Evolutionary conservation across 495 filamentous ascomycete species (phyloP), one percentile per base, ranked within the genome.

Genomic region (Platismatia glauca): DNA sequence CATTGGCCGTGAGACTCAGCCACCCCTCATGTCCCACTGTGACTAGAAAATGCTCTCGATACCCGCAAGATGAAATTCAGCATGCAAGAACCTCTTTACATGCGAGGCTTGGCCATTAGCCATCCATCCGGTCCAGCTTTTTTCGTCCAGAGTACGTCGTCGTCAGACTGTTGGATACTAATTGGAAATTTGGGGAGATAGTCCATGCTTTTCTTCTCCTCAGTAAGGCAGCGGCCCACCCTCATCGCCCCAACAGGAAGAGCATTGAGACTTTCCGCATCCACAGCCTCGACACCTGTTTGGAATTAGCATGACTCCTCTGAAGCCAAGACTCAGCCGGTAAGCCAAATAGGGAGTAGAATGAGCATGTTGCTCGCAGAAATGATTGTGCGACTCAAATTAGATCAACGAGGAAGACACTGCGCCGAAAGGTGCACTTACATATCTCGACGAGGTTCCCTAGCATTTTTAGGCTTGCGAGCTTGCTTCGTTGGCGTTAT

Each of bases 251-350:
- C 43, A 60, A 53, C 34, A 52, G 18, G n/a, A 39, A n/a, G 44
- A 39, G 33, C 44, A 52, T 24, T 48, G n/a, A 22, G 29, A n/a
- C 3, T 60, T 53, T 15, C 44, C 58, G 29, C 58, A 52, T 18
- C 43, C 46, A 31, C 31, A 41, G 33, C 46, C 59, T 38, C 12
- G 33, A 31, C 58, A 60, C 41, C 41, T 43, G 41, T 43, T n/a
- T 43, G 7, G 41, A 20, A 7, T 43, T 7, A 43, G 41, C 41
- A 43, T 43, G 41, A 43, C 41, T 20, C 12, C 41, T 20, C n/a
- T 43, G 12, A 39, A 13, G 5, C 38, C 12, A 39, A 39, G 38
- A 39, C 3, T 2, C 12, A 39, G 38, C 38, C 15, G 9, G 38
- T 8, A 13, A 39, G 38, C 38, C 12, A 7, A 39, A 13, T 39